Evolutionary conservation across 2,329 filamentous ascomycete genomes (phyloP).

Genomic region (Trichoderma aggressivum): DNA sequence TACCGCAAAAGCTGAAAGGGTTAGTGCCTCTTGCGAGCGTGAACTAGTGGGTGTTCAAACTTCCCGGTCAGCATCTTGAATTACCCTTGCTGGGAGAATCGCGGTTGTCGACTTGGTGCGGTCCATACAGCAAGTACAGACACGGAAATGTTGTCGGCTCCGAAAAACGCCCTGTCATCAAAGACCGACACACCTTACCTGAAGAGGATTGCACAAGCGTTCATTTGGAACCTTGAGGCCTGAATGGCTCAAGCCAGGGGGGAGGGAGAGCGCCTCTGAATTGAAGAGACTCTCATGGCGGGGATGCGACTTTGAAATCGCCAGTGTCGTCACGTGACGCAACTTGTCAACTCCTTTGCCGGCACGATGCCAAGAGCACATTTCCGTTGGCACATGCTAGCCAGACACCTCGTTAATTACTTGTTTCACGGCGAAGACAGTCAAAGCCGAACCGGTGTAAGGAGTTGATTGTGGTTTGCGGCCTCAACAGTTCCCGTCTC

Average conservation of each 20-base stretch:
- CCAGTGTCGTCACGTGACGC: neutral
- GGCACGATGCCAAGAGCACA: neutral
- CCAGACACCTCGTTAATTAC: neutral
- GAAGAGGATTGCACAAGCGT: neutral
- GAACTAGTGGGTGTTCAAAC: conserved; percentile 10
- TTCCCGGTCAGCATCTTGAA: conserved; percentile 5
- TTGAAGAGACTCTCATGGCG: neutral
- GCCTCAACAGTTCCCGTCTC: neutral
- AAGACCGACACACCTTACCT: neutral
- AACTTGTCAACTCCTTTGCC: neutral
- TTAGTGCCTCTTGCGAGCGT: neutral
- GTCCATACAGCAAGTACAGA: neutral
- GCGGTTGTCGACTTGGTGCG: neutral
- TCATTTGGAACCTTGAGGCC: neutral
- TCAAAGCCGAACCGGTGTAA: neutral
- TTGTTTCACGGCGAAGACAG: neutral
- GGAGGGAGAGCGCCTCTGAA: neutral
- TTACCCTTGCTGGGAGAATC: neutral
- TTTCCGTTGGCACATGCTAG: neutral
- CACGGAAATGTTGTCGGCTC: neutral
- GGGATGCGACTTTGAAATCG: no score
- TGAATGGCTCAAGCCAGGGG: neutral
- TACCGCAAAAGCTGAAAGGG: conserved; percentile 3
- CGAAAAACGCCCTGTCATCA: neutral
- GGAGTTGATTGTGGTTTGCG: neutral